Conservation (phyloP, 2,329 filamentous ascomycete species). For the Juglanconis sp. region DNA sequence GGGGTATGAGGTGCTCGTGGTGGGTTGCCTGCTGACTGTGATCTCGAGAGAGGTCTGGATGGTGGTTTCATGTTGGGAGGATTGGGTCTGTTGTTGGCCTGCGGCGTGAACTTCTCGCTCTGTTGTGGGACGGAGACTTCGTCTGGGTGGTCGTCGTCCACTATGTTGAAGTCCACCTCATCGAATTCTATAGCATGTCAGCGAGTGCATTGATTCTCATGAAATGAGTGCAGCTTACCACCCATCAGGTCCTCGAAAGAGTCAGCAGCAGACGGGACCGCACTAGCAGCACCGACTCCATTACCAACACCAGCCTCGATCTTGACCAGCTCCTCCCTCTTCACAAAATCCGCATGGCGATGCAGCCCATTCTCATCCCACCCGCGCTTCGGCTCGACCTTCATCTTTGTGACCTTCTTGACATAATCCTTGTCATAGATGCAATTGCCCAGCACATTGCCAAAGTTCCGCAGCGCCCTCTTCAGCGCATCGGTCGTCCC, state of each 20-base stretch:
- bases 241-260: slow-evolving; percentile 52
- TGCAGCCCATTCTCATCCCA: slow-evolving; percentile 80
- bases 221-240: slow-evolving; percentile 36
- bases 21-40: slow-evolving; percentile 29
- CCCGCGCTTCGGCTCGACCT: slow-evolving; percentile 66
- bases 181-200: slow-evolving; percentile 60
- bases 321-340: slow-evolving; percentile 47
- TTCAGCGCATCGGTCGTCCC: slow-evolving; percentile 94
- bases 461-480: slow-evolving; percentile 83
- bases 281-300: neutral
- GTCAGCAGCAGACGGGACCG: slow-evolving; percentile 28
- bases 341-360: slow-evolving; percentile 73
- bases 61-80: slow-evolving; percentile 37
- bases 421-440: slow-evolving; percentile 97
- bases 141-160: slow-evolving; percentile 69
- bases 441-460: slow-evolving; percentile 96
- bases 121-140: slow-evolving; percentile 62
- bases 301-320: slow-evolving; percentile 16
- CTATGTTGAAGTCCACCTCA: slow-evolving; percentile 71
- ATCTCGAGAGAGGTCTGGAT: slow-evolving; percentile 28
- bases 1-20: slow-evolving; percentile 34
- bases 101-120: slow-evolving; percentile 28
- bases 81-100: slow-evolving; percentile 25
- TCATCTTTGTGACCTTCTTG: slow-evolving; percentile 84
- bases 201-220: slow-evolving; percentile 17